Evolutionary conservation across 1,284 basidiomycete species (phyloP), one percentile per base, ranked within the genome.

Genomic region (Bondarzewia mesenterica): DNA sequence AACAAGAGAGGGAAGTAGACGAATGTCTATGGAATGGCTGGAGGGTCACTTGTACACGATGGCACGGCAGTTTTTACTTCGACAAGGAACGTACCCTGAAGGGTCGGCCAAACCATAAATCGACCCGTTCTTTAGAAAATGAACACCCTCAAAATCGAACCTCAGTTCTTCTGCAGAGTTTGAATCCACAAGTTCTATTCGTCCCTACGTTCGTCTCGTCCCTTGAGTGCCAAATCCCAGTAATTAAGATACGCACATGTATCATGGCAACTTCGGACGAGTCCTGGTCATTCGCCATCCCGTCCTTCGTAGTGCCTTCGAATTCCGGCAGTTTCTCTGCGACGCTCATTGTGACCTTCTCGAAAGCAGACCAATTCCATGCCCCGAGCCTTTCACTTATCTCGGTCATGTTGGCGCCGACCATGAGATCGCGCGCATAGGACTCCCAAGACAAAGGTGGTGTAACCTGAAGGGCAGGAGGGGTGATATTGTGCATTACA

Each of bases 111-210:
- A 75, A 1, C 88, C 85, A 58, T 83, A 85, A 37, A 93, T 79
- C 1, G 85, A 79, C 1, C 91, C 91, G 54, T 89, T 87, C 7
- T 76, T 68, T 7, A 85, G 56, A 58, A 89, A 81, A 64, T 93
- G 90, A 12, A 93, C 71, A 3, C 88, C 91, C 59, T 85, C 81
- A 53, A 89, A 79, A 50, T 88, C 82, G 2, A 89, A 64, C 27
- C 75, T 70, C 35, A 88, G 61, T 47, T 85, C 81, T 29, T 80
- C 77, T 0, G 68, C 63, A 6, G 63, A 73, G 15, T 63, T 61
- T 4, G 67, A 60, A 55, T 83, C 76, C 5, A 71, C 72, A 14
- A 89, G 59, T 52, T 89, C 87, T 16, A 89, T 70, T 52, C 78
- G 79, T 22, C 86, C 86, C 87, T 88, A 51, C 26, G 35, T 12